Conservation (phyloP, 257 asterid species). For the Paraleonurus japonicus region DNA sequence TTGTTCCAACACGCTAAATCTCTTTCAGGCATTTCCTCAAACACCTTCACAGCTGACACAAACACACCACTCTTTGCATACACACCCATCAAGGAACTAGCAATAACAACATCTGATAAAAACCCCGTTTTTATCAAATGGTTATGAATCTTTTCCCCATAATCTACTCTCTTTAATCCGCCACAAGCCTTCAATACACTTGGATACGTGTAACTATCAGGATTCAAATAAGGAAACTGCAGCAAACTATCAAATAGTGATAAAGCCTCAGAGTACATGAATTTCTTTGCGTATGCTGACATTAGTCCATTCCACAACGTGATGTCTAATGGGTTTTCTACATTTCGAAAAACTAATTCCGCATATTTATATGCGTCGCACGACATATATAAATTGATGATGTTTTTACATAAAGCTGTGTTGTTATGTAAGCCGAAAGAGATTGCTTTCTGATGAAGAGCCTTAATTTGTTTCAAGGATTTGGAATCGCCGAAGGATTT, state of each 20-base stretch:
- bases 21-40: conserved; percentile 71
- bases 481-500: conserved; percentile 35
- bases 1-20: conserved; percentile 78
- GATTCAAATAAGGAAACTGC: conserved; percentile 46
- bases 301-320: conserved; percentile 72
- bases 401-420: conserved; percentile 51
- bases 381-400: conserved; percentile 57
- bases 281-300: conserved; percentile 56
- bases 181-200: conserved; percentile 78
- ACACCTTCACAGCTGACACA: conserved; percentile 51
- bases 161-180: conserved; percentile 43
- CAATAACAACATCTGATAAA: conserved; percentile 57
- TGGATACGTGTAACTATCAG: conserved; percentile 71
- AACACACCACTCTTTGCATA: conserved; percentile 59
- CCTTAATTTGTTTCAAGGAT: conserved; percentile 38
- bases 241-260: conserved; percentile 40
- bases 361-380: conserved; percentile 47
- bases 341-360: conserved; percentile 40
- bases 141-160: conserved; percentile 56
- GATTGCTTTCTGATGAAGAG: conserved; percentile 54
- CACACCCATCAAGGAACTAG: conserved; percentile 55
- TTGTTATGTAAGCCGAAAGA: conserved; percentile 54
- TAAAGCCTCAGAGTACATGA: conserved; percentile 54
- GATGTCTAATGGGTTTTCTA: conserved; percentile 57
- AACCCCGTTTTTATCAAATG: conserved; percentile 53